phyloP scores from a whole-genome alignment of 1,139 yeast genomes.

The Arxiozyma telluris region DNA sequence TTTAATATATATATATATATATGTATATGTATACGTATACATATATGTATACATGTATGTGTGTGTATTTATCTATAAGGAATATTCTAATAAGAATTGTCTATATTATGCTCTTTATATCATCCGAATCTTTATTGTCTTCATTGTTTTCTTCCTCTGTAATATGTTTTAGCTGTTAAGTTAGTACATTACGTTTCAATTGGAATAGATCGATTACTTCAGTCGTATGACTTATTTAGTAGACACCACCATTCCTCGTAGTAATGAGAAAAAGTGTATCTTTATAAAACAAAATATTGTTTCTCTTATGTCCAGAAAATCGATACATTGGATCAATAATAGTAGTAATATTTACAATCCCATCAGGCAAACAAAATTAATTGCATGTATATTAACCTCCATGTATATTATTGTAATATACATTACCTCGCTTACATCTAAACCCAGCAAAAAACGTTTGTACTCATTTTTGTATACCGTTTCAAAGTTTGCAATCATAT shows the following conservation, averaged over 20 bases:
- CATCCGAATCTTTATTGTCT: background rate
- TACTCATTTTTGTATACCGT: background rate
- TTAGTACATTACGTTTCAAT: background rate
- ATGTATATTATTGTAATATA: conserved; percentile 1
- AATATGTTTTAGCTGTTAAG: conserved; percentile 2
- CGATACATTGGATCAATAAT: background rate
- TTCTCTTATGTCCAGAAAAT: background rate
- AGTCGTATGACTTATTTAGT: conserved; percentile 1
- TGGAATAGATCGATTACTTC: background rate
- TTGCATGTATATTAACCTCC: conserved; percentile 3
- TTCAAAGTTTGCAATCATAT: conserved; percentile 3
- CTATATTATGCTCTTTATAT: background rate
- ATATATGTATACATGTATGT: background rate
- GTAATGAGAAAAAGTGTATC: conserved; percentile 9
- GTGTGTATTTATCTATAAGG: background rate
- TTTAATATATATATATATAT: background rate
- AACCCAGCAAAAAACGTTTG: conserved; percentile 2
- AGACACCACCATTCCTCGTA: conserved; percentile 11
- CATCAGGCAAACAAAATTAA: conserved; percentile 6
- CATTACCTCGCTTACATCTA: conserved; percentile 2
- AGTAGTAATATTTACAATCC: conserved; percentile 4
- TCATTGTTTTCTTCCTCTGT: conserved; percentile 4
- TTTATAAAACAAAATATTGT: background rate
- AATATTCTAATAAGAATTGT: background rate
- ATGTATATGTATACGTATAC: background rate